A percentile compares a stretch with the other conserved stretches of the same genome.
Conservation (phyloP, 345 rosid species). For the Linum usitatissimum region DNA sequence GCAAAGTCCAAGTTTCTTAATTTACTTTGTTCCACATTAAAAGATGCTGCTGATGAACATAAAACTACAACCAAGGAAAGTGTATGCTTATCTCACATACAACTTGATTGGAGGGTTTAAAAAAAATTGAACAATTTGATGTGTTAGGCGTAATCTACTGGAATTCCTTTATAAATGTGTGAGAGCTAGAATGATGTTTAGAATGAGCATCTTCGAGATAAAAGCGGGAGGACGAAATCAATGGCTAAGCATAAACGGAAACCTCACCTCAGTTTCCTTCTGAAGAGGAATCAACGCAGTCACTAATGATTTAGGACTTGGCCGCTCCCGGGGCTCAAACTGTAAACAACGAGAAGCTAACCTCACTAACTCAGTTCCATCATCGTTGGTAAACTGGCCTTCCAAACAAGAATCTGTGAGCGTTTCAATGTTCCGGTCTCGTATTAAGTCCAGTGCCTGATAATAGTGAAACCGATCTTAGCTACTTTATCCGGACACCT, state of each 20-base stretch:
- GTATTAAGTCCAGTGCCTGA: conserved; percentile 3
- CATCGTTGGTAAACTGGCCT: conserved; percentile 3
- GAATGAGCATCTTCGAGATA: not conserved
- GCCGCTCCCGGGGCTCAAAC: conserved; percentile 1
- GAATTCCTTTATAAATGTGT: not conserved
- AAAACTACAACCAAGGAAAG: too few relatives aligned
- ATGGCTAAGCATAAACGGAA: not conserved
- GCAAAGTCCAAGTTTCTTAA: too few relatives aligned
- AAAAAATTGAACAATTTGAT: not conserved
- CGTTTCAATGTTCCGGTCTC: not conserved
- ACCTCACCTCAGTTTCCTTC: conserved; percentile 3
- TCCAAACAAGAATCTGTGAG: conserved; percentile 5
- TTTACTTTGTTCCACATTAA: too few relatives aligned
- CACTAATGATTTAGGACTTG: not conserved
- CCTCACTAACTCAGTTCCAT: conserved; percentile 6
- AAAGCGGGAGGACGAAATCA: not conserved
- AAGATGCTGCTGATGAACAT: too few relatives aligned
- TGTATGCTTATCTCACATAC: too few relatives aligned
- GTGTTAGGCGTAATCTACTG: not conserved
- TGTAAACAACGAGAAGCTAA: conserved; percentile 4
- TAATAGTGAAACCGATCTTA: not conserved
- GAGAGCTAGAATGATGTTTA: not conserved
- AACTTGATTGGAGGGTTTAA: not conserved
- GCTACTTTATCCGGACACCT: not conserved
- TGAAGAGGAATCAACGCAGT: conserved; percentile 5